phyloP scores from a whole-genome alignment of 2,329 filamentous ascomycete species.

The Emergomyces orientalis region DNA sequence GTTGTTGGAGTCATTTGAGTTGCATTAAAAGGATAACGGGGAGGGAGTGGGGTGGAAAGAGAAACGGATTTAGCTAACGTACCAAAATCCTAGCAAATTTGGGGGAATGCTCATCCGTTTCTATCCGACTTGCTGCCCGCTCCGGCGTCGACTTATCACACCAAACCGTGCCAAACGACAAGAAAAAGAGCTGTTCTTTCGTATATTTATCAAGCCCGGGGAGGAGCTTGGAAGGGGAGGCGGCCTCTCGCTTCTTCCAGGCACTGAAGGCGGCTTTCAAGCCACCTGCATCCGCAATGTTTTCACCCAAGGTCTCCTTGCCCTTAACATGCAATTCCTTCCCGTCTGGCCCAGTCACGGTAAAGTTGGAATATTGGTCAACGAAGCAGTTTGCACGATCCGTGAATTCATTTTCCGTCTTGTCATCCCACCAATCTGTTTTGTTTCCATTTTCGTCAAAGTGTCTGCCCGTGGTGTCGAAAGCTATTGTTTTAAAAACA shows the following conservation, averaged over 20 bases:
- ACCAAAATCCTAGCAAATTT: background rate
- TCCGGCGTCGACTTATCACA: constrained; percentile 56
- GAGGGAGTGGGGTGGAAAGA: background rate
- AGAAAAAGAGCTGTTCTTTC: constrained; percentile 61
- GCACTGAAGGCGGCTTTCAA: constrained; percentile 54
- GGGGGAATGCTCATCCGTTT: constrained; percentile 50
- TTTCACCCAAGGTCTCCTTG: constrained; percentile 55
- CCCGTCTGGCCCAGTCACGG: constrained; percentile 47
- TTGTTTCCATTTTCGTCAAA: constrained; percentile 57
- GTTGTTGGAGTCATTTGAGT: background rate
- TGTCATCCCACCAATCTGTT: constrained; percentile 57
- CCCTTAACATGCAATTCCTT: constrained; percentile 55
- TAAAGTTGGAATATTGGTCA: constrained; percentile 56
- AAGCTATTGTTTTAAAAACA: constrained; percentile 39
- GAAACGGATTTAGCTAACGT: background rate
- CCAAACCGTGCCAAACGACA: constrained; percentile 57
- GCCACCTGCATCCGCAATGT: constrained; percentile 63
- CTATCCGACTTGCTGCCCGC: constrained; percentile 48
- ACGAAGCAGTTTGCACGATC: constrained; percentile 56
- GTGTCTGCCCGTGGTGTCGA: constrained; percentile 56
- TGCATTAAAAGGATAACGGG: background rate
- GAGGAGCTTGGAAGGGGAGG: constrained; percentile 45
- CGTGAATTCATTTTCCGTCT: constrained; percentile 50
- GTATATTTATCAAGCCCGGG: constrained; percentile 55
- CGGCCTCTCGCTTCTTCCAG: constrained; percentile 51